phyloP scores from a whole-genome alignment of 106 monocot genomes.

The Allium fistulosum region DNA sequence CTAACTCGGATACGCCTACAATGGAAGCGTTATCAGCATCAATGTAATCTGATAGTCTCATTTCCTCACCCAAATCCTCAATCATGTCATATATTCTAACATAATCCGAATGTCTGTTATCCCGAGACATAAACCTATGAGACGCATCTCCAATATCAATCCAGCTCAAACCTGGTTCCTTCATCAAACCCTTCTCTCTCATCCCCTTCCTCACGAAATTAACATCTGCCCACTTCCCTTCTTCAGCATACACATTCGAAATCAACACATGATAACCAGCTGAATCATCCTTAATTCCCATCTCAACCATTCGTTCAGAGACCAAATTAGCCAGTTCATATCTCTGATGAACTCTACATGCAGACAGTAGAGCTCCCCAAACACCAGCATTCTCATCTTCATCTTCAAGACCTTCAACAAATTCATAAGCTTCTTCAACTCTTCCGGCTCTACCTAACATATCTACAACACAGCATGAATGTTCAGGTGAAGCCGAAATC shows the following conservation, averaged over 20 bases:
- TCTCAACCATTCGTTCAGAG: constrained; percentile 47
- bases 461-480: constrained; percentile 83
- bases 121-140: constrained; percentile 53
- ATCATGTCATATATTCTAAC: constrained; percentile 38
- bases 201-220: constrained; percentile 63
- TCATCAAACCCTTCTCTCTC: constrained; percentile 61
- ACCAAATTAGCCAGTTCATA: constrained; percentile 58
- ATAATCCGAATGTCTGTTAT: constrained; percentile 24
- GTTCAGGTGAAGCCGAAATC: constrained; percentile 47
- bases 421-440: constrained; percentile 80
- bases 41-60: constrained; percentile 20
- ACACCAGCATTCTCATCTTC: constrained; percentile 34
- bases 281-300: constrained; percentile 26
- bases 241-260: constrained; percentile 73
- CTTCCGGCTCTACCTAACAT: constrained; percentile 84
- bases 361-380: constrained; percentile 89
- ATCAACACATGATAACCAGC: constrained; percentile 72
- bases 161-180: constrained; percentile 75
- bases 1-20: not conserved
- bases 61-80: constrained; percentile 27
- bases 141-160: constrained; percentile 43
- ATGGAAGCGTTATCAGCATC: constrained; percentile 5
- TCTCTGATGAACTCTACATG: constrained; percentile 68
- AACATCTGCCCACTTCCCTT: constrained; percentile 65
- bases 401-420: constrained; percentile 46